Conservation (phyloP, 1,139 yeast genomes). For the Protomyces inundatus region DNA sequence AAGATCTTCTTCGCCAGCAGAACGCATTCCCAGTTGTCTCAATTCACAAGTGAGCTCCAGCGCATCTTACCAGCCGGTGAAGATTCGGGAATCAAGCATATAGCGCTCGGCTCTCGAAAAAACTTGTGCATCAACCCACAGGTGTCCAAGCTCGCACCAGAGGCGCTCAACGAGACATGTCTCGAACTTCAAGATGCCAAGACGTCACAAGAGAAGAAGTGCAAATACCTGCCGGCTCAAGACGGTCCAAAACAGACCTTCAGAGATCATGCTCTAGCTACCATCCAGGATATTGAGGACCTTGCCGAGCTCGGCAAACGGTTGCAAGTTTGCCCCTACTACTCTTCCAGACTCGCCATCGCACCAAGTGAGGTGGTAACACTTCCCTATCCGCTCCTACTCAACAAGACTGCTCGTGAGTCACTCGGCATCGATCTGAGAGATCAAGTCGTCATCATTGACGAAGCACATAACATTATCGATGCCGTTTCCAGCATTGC, state of each 20-base stretch:
- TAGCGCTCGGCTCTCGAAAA: conserved; percentile 76
- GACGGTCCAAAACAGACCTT: conserved; percentile 45
- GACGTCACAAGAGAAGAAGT: conserved; percentile 41
- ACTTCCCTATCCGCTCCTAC: conserved; percentile 74
- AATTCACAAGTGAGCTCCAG: conserved; percentile 67
- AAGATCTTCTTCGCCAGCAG: conserved; percentile 65
- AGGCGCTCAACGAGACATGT: conserved; percentile 73
- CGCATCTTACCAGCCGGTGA: conserved; percentile 35
- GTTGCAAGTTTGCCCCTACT: conserved; percentile 72
- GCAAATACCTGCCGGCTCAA: conserved; percentile 49
- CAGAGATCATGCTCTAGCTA: conserved; percentile 52
- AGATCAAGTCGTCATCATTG: conserved; percentile 69
- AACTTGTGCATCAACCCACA: conserved; percentile 74
- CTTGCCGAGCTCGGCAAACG: conserved; percentile 56
- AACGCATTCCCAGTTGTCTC: conserved; percentile 85
- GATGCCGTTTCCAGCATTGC: conserved; percentile 70
- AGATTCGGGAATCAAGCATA: conserved; percentile 33
- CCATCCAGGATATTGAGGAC: conserved; percentile 79
- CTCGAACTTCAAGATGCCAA: conserved; percentile 55
- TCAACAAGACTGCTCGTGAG: conserved; percentile 60
- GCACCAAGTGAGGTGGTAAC: conserved; percentile 67
- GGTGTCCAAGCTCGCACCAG: conserved; percentile 49
- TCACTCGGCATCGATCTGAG: conserved; percentile 56
- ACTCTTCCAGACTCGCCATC: conserved; percentile 58
- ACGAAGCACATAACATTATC: conserved; percentile 86